Evolutionary conservation across 177 flowering plant species (phyloP).

Genomic region (Vitis hybrid): DNA sequence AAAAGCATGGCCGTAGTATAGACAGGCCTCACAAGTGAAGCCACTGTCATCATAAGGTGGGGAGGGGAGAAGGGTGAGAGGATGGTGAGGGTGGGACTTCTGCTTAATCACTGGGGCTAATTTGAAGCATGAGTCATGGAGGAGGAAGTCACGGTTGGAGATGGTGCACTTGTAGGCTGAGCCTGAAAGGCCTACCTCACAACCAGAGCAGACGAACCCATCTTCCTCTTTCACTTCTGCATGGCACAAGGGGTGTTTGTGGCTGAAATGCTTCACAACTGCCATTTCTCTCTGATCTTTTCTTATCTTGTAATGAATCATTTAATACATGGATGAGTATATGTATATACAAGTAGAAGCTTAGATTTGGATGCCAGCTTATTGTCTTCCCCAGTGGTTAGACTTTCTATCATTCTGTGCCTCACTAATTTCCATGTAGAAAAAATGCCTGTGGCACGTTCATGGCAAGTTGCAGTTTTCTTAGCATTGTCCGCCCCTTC

Average conservation of each 20-base stretch:
- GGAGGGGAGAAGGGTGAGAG: slow-evolving; percentile 6
- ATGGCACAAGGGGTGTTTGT: neutral
- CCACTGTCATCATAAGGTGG: neutral
- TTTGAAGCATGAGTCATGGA: no score
- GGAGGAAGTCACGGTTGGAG: no score
- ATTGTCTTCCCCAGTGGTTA: no score
- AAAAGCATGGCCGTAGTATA: neutral
- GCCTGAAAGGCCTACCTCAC: neutral
- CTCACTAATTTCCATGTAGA: no score
- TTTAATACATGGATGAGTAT: neutral
- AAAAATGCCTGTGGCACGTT: no score
- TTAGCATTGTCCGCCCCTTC: no score
- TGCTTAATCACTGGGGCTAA: neutral
- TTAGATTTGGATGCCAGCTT: no score
- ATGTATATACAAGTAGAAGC: no score
- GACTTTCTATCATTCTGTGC: no score
- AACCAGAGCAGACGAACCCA: neutral
- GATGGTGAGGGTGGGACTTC: slow-evolving; percentile 12
- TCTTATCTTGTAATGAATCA: neutral
- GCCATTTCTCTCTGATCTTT: neutral
- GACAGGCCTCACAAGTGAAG: neutral
- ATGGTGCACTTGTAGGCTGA: no score
- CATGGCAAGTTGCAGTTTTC: no score
- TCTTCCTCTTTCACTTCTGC: neutral
- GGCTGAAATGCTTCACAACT: slow-evolving; percentile 17